phyloP scores from a whole-genome alignment of 768 basidiomycete genomes.

The Leccinum variicolor region DNA sequence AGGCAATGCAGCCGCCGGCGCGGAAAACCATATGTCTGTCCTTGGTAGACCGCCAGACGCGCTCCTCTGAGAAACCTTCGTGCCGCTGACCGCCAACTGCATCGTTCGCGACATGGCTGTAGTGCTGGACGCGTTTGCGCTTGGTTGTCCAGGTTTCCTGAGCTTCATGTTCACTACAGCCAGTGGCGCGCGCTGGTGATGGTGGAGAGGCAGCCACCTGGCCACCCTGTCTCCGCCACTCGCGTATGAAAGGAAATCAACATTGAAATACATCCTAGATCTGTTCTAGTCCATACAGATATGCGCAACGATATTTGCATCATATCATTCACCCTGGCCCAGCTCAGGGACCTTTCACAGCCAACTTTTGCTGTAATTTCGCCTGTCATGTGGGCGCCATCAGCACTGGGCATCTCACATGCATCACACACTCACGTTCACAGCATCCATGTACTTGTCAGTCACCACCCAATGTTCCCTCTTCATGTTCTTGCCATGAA shows the following conservation, averaged over 20 bases:
- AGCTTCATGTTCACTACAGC: slow-evolving; percentile 23
- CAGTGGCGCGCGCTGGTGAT: not conserved
- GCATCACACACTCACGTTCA: slow-evolving; percentile 59
- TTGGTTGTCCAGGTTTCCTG: slow-evolving; percentile 15
- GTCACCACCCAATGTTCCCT: slow-evolving; percentile 98
- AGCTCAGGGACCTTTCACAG: slow-evolving; percentile 22
- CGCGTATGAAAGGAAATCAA: not conserved
- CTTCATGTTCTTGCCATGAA: slow-evolving; percentile 88
- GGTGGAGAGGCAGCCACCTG: too few relatives aligned
- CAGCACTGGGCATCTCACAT: slow-evolving; percentile 2
- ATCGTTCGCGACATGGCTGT: slow-evolving; percentile 28
- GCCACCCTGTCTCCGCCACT: slow-evolving; percentile 6
- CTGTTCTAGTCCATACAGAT: slow-evolving; percentile 14
- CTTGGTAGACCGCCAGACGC: slow-evolving; percentile 1
- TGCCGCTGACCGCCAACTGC: slow-evolving; percentile 22
- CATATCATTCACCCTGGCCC: slow-evolving; percentile 12
- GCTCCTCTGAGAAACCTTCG: not conserved
- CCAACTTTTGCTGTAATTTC: slow-evolving; percentile 45
- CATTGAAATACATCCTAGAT: slow-evolving; percentile 16
- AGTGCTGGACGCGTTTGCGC: not conserved
- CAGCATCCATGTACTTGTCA: slow-evolving; percentile 89
- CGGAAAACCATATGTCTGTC: slow-evolving; percentile 13
- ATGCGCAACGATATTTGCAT: slow-evolving; percentile 7
- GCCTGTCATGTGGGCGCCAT: slow-evolving; percentile 29
- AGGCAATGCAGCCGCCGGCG: slow-evolving; percentile 23